Evolutionary conservation across 306 rosid genomes (phyloP).

Genomic region (Cucurbita pepo): DNA sequence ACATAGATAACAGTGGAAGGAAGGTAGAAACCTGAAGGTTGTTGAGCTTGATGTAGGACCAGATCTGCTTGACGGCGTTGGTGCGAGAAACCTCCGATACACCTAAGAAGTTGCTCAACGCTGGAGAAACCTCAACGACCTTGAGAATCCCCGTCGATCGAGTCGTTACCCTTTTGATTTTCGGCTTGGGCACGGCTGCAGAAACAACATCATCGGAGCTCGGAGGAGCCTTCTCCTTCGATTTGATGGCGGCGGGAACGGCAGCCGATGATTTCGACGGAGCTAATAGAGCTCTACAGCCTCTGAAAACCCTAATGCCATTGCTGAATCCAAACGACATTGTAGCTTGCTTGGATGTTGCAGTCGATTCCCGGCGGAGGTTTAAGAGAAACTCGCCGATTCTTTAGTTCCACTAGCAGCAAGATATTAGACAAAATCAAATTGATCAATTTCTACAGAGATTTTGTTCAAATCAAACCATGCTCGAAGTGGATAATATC

Average conservation of each 20-base stretch:
- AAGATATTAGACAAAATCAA: too few species aligned
- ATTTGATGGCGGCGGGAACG: background rate
- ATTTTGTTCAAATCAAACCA: too few species aligned
- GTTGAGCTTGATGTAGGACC: constrained; percentile 33
- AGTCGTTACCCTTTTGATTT: background rate
- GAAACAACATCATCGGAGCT: background rate
- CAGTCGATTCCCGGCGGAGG: background rate
- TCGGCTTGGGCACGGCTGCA: background rate
- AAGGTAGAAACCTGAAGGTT: constrained; percentile 20
- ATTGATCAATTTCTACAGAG: too few species aligned
- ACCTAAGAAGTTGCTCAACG: constrained; percentile 22
- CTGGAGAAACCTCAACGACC: constrained; percentile 16
- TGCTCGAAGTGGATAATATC: too few species aligned
- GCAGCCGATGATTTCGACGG: constrained; percentile 15
- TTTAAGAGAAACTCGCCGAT: background rate
- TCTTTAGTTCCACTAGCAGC: too few species aligned
- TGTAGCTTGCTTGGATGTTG: background rate
- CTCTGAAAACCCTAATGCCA: constrained; percentile 18
- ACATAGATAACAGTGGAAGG: background rate
- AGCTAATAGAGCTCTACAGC: constrained; percentile 15
- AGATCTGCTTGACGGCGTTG: constrained; percentile 30
- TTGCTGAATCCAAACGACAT: constrained; percentile 1
- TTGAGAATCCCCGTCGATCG: constrained; percentile 15
- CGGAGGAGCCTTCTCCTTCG: background rate
- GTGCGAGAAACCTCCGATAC: constrained; percentile 22